Conservation (phyloP, 1,284 basidiomycete genomes). For the Boletus sp. region DNA sequence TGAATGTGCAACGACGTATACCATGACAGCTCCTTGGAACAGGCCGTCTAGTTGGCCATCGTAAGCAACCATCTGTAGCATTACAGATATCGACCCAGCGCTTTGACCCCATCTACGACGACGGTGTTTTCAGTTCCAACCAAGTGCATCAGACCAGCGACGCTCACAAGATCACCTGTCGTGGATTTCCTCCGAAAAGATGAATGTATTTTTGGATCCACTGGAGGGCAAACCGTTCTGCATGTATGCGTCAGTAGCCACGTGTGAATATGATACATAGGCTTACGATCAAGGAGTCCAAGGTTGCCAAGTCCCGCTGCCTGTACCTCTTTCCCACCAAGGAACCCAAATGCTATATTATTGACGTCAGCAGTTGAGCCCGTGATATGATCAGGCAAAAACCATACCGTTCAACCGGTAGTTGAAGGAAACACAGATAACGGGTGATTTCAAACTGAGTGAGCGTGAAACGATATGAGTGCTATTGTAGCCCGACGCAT, state of each 20-base stretch:
- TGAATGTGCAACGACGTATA: background rate
- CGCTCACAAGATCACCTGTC: slow-evolving; percentile 1
- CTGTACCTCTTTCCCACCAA: slow-evolving; percentile 5
- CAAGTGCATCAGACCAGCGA: background rate
- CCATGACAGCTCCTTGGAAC: slow-evolving; percentile 51
- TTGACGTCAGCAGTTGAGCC: background rate
- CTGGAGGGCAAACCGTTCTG: slow-evolving; percentile 2
- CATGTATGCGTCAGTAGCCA: no score
- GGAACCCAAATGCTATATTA: slow-evolving; percentile 24
- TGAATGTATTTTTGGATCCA: slow-evolving; percentile 3
- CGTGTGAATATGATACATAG: background rate
- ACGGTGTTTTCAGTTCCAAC: background rate
- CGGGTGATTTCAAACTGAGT: slow-evolving; percentile 20
- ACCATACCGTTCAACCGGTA: slow-evolving; percentile 31
- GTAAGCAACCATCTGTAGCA: slow-evolving; percentile 52
- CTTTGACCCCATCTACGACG: slow-evolving; percentile 52
- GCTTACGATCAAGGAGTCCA: background rate
- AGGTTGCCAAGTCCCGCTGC: background rate
- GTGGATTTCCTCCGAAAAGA: slow-evolving; percentile 1
- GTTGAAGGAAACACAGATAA: slow-evolving; percentile 34
- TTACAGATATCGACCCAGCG: slow-evolving; percentile 50
- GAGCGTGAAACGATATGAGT: slow-evolving; percentile 27
- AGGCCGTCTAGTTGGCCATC: slow-evolving; percentile 42
- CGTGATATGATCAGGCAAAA: background rate
- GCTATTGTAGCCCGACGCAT: slow-evolving; percentile 20